A percentile compares a stretch with the other conserved stretches of the same genome.
Conservation (phyloP, 164 flowering plant genomes). For the Cinnamomum micranthum region DNA sequence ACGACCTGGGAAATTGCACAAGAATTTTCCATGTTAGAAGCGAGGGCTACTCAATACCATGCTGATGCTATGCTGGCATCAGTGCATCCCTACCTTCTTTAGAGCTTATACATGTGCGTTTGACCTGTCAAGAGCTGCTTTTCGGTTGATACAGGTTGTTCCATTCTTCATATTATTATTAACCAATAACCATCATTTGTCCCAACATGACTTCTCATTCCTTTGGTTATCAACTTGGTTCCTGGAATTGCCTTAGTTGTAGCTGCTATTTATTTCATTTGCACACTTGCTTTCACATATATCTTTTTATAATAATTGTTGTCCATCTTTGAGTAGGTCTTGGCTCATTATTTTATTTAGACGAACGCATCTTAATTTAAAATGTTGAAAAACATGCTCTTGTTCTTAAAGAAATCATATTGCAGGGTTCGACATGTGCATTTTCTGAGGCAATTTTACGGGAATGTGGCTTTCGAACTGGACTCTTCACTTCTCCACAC, state of each 20-base stretch:
- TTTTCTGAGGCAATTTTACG: slow-evolving; percentile 82
- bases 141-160: no score
- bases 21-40: no score
- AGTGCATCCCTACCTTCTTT: no score
- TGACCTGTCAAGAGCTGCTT: no score
- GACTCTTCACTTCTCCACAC: slow-evolving; percentile 93
- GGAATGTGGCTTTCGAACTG: slow-evolving; percentile 82
- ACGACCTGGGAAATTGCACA: no score
- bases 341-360: not conserved
- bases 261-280: not conserved
- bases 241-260: not conserved
- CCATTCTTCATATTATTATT: no score
- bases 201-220: not conserved
- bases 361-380: not conserved
- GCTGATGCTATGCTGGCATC: no score
- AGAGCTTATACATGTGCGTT: no score
- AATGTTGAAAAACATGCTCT: slow-evolving; percentile 1
- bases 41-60: no score
- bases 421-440: slow-evolving; percentile 90
- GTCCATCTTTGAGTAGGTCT: not conserved
- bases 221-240: not conserved
- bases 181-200: no score
- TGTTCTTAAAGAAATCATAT: slow-evolving; percentile 16
- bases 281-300: no score
- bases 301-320: not conserved